Base-by-base conservation (phyloP, 2,329 filamentous ascomycete species). In the Emergomyces orientalis region DNA sequence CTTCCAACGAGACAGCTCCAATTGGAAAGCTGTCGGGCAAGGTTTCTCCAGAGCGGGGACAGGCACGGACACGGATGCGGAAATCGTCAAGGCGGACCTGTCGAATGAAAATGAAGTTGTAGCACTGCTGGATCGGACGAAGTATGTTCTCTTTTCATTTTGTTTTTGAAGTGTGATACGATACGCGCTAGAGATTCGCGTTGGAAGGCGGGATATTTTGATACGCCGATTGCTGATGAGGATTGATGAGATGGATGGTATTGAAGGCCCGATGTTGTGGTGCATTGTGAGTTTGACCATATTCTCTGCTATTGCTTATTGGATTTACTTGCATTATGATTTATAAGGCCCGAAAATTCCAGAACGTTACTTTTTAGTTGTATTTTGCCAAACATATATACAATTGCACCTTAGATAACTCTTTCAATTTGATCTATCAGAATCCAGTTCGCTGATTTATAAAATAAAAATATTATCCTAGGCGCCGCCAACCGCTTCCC, bases 401-500 rank as follows among this genome's bases (percentile, higher is more conserved):
- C 8, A 9, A n/a, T n/a, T n/a, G n/a, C n/a, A n/a, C n/a, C n/a
- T n/a, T n/a, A n/a, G n/a, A n/a, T n/a, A n/a, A n/a, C 1, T 4
- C 30, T 22, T 37, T 2, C 17, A 14, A 41, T 14, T 13, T 19
- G 41, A 43, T 43, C 7, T 5, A 19, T 43, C 41, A n/a, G 41
- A 45, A 45, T 45, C 41, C 6, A 45, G 41, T 45, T 45, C 11
- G 22, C 47, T 51, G 27, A 51, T 7, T 7, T 7, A 25, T 5
- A 32, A 34, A 54, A 27, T 19, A 54, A 32, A 63, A 61, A 54
- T 62, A 63, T 64, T 69, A 27, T 58, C 68, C 64, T 34, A 92
- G 89, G 89, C 72, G 92, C 91, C 49, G 91, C 91, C 55, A 92
- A 96, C 75, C 86, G 90, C 65, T 95, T 88, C 70, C 91, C 92